Base-by-base conservation (phyloP, 257 asterid genomes). In the Solanum tacnaense region DNA sequence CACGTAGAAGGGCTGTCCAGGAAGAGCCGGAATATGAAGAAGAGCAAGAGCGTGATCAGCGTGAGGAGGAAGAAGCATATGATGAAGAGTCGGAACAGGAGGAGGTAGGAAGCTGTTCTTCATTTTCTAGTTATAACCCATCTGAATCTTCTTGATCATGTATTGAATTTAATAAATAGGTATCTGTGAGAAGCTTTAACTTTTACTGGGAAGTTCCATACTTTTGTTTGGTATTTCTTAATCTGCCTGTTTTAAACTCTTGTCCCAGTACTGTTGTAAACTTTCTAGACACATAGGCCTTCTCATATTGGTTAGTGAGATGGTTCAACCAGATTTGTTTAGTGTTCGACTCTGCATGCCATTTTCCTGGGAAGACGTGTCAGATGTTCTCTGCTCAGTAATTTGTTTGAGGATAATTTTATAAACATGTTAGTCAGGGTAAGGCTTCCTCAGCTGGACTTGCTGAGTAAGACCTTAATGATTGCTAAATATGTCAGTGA, bases 1-100 rank as follows among this genome's bases (percentile, higher is more conserved):
- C 87, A 39, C 94, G 44, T 87, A 88, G 93, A 91, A 90, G 93
- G 81, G 91, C 70, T 49, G 95, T 93, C 75, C 97, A 93, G 86
- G 94, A 89, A 56, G 98, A 94, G 84, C 89, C 91, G 84, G 99
- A 94, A 79, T 92, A 91, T 85, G 99, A 92, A 49, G 99, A 92
- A 41, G 98, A 95, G 88, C 98, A 92, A 88, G 98, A 91, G 88
- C 93, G 20, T 87, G 95, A 92, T 41, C 94, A 90, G 85, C 91
- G 93, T 75, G 98, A 91, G 88, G 95, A 94, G 90, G 98, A 91
- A 89, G 96, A 92, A 86, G 92, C 93, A 70, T 92, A 95, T 89
- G 98, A 95, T 89, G 98, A 88, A 88, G 96, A 92, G 88, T 94
- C 99, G 88, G 98, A 95, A 89, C 98, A 95, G 86, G 99, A 97